These are phyloP conservation scores for Pseudozyma hubeiensis DNA, from an alignment of 1,284 basidiomycete genomes.

Conservation along the genomic window DNA sequence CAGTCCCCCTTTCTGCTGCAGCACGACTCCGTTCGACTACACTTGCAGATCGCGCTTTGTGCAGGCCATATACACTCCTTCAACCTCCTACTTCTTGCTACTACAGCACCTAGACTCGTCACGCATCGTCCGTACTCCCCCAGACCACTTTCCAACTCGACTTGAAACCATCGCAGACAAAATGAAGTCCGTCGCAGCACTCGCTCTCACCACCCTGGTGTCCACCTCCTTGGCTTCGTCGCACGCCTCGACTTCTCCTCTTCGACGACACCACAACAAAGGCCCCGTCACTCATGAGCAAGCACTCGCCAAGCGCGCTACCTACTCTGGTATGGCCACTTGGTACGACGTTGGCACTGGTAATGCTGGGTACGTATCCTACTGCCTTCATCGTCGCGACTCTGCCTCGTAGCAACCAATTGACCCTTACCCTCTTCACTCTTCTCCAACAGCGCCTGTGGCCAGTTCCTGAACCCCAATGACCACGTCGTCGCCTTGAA, in stretches of 20 bases:
- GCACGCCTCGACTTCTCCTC: conserved; percentile 11
- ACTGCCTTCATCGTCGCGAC: neutral
- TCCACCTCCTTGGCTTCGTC: conserved; percentile 36
- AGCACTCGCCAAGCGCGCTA: conserved; percentile 43
- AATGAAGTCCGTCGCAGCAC: conserved; percentile 40
- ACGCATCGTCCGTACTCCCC: conserved; percentile 7
- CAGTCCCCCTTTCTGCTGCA: neutral
- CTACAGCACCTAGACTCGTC: conserved; percentile 10
- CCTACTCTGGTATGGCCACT: conserved; percentile 56
- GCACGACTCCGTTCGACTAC: conserved; percentile 1
- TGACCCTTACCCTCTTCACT: neutral
- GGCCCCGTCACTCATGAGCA: conserved; percentile 23
- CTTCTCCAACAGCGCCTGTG: conserved; percentile 50
- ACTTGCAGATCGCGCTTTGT: conserved; percentile 2
- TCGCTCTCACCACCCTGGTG: conserved; percentile 32
- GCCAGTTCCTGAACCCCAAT: conserved; percentile 39
- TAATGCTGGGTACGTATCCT: conserved; percentile 49
- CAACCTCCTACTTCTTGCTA: conserved; percentile 8
- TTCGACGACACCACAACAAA: conserved; percentile 42
- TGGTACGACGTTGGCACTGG: conserved; percentile 63
- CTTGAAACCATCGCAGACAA: neutral
- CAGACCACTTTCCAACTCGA: neutral
- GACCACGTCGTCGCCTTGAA: conserved; percentile 61
- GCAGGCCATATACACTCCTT: conserved; percentile 27
- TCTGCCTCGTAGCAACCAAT: neutral